Conservation (phyloP, 225 moss, liverwort and hornwort species). For the Takakia lepidozioides region DNA sequence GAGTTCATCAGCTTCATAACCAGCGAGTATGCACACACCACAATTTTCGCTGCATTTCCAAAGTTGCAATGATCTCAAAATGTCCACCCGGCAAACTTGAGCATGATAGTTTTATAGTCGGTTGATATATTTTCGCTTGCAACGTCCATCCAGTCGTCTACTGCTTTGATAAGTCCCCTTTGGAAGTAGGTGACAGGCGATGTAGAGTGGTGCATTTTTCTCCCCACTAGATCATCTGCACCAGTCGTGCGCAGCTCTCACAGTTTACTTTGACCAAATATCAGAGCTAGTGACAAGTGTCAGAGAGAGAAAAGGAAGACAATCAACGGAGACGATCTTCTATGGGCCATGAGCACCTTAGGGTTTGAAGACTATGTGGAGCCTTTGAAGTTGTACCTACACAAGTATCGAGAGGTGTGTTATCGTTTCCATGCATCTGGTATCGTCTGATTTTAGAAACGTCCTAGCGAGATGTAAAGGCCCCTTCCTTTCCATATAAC, state of each 20-base stretch:
- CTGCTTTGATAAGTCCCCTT: too few relatives aligned
- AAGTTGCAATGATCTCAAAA: background rate
- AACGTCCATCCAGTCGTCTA: too few relatives aligned
- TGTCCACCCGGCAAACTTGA: too few relatives aligned
- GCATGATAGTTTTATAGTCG: too few relatives aligned
- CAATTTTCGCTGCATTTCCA: background rate
- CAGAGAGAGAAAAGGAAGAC: slow-evolving; percentile 90
- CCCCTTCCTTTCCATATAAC: too few relatives aligned
- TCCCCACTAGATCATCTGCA: too few relatives aligned
- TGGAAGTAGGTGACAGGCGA: too few relatives aligned
- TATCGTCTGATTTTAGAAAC: too few relatives aligned
- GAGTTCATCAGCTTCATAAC: slow-evolving; percentile 99
- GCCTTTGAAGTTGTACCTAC: slow-evolving; percentile 81
- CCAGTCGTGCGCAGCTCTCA: slow-evolving; percentile 33
- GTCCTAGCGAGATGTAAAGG: too few relatives aligned
- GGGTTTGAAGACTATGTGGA: slow-evolving; percentile 97
- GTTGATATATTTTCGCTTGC: too few relatives aligned
- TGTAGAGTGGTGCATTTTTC: background rate
- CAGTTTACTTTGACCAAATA: too few relatives aligned
- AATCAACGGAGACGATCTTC: slow-evolving; percentile 84
- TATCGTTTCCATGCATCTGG: too few relatives aligned
- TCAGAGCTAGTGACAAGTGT: slow-evolving; percentile 96
- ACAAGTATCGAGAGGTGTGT: slow-evolving; percentile 83
- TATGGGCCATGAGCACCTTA: slow-evolving; percentile 99
- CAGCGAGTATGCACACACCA: slow-evolving; percentile 74